Percentiles rank a stretch among this genome's conserved stretches.
Conservation (phyloP, 352 stramenopile genomes). For the Globisporangium alternatum region DNA sequence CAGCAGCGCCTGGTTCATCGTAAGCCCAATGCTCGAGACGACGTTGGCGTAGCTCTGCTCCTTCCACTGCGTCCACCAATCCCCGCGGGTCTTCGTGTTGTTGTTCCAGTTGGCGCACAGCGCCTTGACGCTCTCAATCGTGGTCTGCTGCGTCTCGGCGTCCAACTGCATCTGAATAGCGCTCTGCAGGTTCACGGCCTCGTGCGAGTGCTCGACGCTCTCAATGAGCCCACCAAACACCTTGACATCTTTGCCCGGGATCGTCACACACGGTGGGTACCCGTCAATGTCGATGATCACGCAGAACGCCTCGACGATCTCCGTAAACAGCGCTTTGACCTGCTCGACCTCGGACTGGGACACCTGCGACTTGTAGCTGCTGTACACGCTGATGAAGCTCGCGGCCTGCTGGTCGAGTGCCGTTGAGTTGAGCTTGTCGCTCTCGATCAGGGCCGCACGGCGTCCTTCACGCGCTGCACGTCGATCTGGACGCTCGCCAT, state of each 20-base stretch:
- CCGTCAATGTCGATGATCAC: conserved; percentile 7
- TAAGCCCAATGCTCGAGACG: conserved; percentile 1
- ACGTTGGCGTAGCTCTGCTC: conserved; percentile 2
- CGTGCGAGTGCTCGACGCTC: conserved; percentile 5
- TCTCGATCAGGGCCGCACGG: neutral
- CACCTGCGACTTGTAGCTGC: neutral
- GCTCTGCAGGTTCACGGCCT: conserved; percentile 1
- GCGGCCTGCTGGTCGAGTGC: conserved; percentile 1
- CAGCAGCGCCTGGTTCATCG: conserved; percentile 6
- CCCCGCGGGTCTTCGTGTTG: conserved; percentile 4
- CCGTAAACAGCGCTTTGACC: conserved; percentile 1
- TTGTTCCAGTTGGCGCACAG: neutral
- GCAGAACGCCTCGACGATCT: conserved; percentile 5
- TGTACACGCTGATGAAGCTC: conserved; percentile 2
- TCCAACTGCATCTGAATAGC: neutral
- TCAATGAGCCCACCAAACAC: neutral
- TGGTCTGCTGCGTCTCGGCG: neutral
- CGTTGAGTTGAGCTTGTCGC: neutral
- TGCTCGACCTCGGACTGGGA: conserved; percentile 3
- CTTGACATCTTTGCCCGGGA: neutral
- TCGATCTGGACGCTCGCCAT: neutral
- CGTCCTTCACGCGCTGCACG: neutral
- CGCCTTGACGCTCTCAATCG: neutral
- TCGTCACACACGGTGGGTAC: conserved; percentile 6
- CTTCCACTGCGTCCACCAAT: conserved; percentile 6